Conservation (phyloP, 148 eudicot genomes). For the Chenopodium formosanum region DNA sequence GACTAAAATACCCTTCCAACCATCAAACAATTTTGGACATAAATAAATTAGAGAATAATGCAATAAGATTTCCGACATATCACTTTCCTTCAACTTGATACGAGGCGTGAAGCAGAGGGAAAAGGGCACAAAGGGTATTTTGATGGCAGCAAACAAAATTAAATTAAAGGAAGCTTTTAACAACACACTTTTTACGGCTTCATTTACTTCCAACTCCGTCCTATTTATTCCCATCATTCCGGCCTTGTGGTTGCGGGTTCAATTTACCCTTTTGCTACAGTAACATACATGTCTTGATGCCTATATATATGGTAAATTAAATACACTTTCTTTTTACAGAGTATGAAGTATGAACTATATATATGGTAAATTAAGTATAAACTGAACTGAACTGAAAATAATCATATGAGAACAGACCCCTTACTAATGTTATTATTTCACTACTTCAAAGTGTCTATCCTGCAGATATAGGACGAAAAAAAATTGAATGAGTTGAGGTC, state of each 20-base stretch:
- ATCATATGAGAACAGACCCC: no score
- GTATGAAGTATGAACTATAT: no score
- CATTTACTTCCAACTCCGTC: not conserved
- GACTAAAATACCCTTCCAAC: conserved; percentile 19
- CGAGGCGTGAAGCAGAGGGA: conserved; percentile 39
- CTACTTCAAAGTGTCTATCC: no score
- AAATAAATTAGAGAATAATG: conserved; percentile 16
- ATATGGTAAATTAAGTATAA: no score
- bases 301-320: no score
- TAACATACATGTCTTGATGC: no score
- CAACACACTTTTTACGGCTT: not conserved
- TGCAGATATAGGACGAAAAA: no score
- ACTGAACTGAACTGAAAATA: no score
- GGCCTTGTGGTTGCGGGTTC: not conserved
- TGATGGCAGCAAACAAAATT: conserved; percentile 5
- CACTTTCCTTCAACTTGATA: conserved; percentile 34
- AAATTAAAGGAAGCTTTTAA: not conserved
- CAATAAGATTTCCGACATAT: conserved; percentile 33
- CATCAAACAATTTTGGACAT: conserved; percentile 2
- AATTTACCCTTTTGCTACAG: not conserved
- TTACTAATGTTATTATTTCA: no score
- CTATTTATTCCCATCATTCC: not conserved
- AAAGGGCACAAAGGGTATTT: conserved; percentile 32
- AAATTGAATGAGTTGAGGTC: no score
- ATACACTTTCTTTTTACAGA: no score